Evolutionary conservation across 2,329 filamentous ascomycete species (phyloP).

Genomic region (Ceratocystiopsis brevicomis): DNA sequence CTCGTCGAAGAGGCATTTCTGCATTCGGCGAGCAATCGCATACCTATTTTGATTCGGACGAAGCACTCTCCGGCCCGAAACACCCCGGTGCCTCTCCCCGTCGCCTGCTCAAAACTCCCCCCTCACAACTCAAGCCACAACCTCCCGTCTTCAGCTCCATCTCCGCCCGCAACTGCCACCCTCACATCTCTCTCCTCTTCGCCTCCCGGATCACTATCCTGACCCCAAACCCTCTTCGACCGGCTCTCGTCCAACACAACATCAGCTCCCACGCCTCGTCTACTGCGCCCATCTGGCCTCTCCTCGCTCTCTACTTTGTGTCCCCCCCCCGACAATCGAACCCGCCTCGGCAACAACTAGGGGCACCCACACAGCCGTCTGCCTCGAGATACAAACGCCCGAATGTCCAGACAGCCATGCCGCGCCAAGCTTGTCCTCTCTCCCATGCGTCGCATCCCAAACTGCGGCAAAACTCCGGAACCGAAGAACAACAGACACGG

Average conservation of each 20-base stretch:
- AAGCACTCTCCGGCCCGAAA: constrained; percentile 43
- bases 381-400: no score
- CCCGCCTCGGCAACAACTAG: no score
- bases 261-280: neutral
- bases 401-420: no score
- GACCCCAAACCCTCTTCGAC: no score
- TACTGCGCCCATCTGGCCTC: neutral
- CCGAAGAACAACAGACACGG: neutral
- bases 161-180: neutral
- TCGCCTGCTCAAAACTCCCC: neutral
- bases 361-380: no score
- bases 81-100: neutral
- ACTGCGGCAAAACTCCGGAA: neutral
- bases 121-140: constrained; percentile 16
- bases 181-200: constrained; percentile 2
- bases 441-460: neutral
- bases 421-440: neutral
- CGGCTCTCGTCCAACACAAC: neutral
- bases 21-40: constrained; percentile 63
- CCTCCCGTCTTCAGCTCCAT: constrained; percentile 3
- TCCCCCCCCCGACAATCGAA: neutral
- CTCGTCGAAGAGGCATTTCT: constrained; percentile 25
- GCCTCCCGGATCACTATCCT: neutral
- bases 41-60: constrained; percentile 89
- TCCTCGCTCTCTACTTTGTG: constrained; percentile 6